Evolutionary conservation across 2,329 filamentous ascomycete species (phyloP), one percentile per base, ranked within the genome.

Genomic region (Stachybotrys chartarum): DNA sequence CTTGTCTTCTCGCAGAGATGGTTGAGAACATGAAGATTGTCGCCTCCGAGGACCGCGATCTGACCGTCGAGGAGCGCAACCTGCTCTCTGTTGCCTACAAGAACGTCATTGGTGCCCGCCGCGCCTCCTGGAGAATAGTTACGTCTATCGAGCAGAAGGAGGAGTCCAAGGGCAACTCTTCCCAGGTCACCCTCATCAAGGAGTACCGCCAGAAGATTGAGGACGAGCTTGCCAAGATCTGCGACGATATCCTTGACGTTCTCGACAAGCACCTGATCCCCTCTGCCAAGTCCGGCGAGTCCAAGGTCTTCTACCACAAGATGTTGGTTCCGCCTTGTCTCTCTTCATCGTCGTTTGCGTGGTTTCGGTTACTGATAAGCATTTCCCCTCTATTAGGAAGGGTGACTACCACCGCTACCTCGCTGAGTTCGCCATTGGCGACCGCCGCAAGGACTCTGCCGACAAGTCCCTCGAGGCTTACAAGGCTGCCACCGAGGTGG

Each of bases 231-330:
- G 91, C 88, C 75, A 94, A 95, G 83, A 94, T 97, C 81, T 97
- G 93, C 80, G 88, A 96, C 73, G 93, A 97, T 72, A 94, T 97
- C 72, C 87, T 97, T 62, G 89, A 95, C 68, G 92, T 96, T 67
- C 85, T 97, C 57, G 91, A 97, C 79, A 78, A 93, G 78, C 89
- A 93, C 80, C 82, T 97, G 70, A 97, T 97, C 69, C 90, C 91
- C 67, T 94, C 90, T 68, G 93, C 93, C 66, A 88, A 94, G 82
- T 91, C 86, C 70, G 93, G 92, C 77, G 93, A 97, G 83, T 96
- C 91, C 69, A 97, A 97, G 86, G 93, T 97, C 68, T 97, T 97
- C 81, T 97, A 97, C 82, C 92, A 97, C 88, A 97, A 97, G 88
- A 97, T 97, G 91, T 95, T 76, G 65, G 84, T 72, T 57, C 59